A percentile compares a stretch with the other conserved stretches of the same genome.
Evolutionary conservation across 257 asterid genomes (phyloP).

Genomic region (Capsicum rhomboideum): DNA sequence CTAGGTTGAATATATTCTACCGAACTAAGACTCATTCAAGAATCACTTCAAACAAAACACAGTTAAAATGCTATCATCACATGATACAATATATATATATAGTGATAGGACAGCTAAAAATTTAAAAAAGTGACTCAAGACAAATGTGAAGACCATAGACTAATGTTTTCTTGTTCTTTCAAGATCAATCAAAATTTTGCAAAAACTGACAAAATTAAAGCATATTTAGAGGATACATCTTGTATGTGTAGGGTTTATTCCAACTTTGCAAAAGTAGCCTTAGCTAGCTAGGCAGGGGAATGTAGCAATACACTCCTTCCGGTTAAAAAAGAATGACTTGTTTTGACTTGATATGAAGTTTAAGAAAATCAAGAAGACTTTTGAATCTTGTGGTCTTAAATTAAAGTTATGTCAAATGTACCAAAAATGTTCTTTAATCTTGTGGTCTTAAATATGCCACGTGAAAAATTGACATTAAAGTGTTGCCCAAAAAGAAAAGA

Average conservation of each 20-base stretch:
- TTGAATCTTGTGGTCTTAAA: too few species aligned
- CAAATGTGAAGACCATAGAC: background rate
- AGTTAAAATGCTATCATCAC: conserved; percentile 7
- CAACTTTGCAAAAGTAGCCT: conserved; percentile 11
- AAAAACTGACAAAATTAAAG: conserved; percentile 17
- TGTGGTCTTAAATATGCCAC: too few species aligned
- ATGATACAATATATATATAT: background rate
- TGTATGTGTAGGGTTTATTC: conserved; percentile 16
- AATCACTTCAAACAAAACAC: conserved; percentile 10
- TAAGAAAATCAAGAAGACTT: too few species aligned
- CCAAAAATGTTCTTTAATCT: too few species aligned
- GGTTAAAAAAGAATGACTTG: too few species aligned
- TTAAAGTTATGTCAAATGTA: too few species aligned
- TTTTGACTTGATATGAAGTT: too few species aligned
- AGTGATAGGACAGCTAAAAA: background rate
- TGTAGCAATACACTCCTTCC: background rate
- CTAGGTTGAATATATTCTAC: conserved; percentile 10
- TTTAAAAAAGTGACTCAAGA: background rate
- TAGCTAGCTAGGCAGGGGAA: background rate
- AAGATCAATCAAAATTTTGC: background rate
- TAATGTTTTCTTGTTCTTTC: background rate
- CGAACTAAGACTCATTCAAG: background rate
- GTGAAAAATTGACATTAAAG: too few species aligned
- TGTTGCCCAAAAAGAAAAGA: too few species aligned
- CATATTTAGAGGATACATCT: conserved; percentile 12